Base-by-base conservation (phyloP, 2,329 filamentous ascomycete species). In the Trichophyton mentagrophytes region DNA sequence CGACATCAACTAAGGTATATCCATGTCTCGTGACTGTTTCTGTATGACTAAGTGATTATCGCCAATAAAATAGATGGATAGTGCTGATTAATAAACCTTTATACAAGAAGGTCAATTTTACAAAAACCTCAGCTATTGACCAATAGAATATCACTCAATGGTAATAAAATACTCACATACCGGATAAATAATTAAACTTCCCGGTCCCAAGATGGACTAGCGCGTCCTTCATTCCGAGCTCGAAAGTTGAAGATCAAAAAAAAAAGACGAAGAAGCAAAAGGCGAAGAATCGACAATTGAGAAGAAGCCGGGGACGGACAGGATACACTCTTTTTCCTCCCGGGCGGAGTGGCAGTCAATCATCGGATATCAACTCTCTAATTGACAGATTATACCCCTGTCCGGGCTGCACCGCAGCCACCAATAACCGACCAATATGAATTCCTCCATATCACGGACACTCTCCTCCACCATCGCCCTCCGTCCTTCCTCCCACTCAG, bases 401-500 rank as follows among this genome's bases (percentile, higher is more conserved):
- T 25, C 56, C 40, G 33, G 56, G 6, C 38, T n/a, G 9, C 22
- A n/a, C 17, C 8, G 38, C 20, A 17, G 30, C 15, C n/a, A 42
- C 36, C 33, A 58, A 36, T 20, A 25, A 47, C 63, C 46, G 20
- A 42, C 22, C 64, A 64, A 64, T 60, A 75, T 75, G 72, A 71
- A 71, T 46, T 69, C 68, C 61, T 69, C 69, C 36, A 56, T 69
- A 47, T 66, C 22, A 62, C 65, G 58, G 66, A 65, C 61, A 63
- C 66, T 60, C 40, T 68, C 20, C 60, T 68, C 60, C 22, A 62
- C 64, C 51, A 3, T 25, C 4, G 63, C 59, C 49, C 30, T 63
- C 46, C 64, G 67, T 53, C 61, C 66, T 44, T 64, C 60, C 46
- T 25, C 42, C 40, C 51, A 27, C 46, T 46, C 55, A 36, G 38